phyloP scores from a whole-genome alignment of 805 yeast species.

The Wickerhamomyces canadensis region DNA sequence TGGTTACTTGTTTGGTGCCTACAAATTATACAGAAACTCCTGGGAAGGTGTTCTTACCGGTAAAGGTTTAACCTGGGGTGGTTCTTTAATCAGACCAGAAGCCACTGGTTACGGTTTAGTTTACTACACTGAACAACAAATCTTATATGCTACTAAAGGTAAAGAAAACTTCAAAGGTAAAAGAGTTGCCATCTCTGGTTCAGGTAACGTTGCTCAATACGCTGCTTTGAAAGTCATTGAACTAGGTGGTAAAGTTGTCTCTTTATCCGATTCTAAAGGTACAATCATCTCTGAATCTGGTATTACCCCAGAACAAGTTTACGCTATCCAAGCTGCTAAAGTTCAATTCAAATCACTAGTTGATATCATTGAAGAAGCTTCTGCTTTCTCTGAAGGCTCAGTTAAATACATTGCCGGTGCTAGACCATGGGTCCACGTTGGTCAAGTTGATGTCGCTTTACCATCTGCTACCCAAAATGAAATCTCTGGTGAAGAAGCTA shows the following conservation, averaged over 20 bases:
- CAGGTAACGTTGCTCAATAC: conserved; percentile 98
- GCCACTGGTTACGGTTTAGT: conserved; percentile 98
- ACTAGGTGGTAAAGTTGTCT: conserved; percentile 92
- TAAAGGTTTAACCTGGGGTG: conserved; percentile 98
- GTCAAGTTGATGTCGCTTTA: conserved; percentile 89
- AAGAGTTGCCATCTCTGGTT: conserved; percentile 94
- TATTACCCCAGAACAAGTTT: conserved; percentile 77
- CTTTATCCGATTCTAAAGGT: conserved; percentile 95
- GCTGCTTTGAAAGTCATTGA: conserved; percentile 97
- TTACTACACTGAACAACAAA: conserved; percentile 96
- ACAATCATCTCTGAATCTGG: conserved; percentile 73
- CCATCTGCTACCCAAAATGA: conserved; percentile 99
- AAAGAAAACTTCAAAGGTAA: conserved; percentile 88
- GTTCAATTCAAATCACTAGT: conserved; percentile 70
- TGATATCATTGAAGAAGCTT: conserved; percentile 53
- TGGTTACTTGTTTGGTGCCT: conserved; percentile 91
- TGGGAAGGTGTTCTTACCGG: conserved; percentile 98
- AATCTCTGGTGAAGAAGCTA: conserved; percentile 94
- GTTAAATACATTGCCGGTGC: conserved; percentile 87
- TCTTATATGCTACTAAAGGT: conserved; percentile 86
- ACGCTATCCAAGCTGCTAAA: conserved; percentile 71
- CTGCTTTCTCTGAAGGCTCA: conserved; percentile 50
- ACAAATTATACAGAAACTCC: conserved; percentile 83
- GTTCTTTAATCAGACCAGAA: conserved; percentile 97
- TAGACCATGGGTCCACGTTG: conserved; percentile 94